Evolutionary conservation across 345 rosid species (phyloP), one percentile per base, ranked within the genome.

Genomic region (Populus nigra): DNA sequence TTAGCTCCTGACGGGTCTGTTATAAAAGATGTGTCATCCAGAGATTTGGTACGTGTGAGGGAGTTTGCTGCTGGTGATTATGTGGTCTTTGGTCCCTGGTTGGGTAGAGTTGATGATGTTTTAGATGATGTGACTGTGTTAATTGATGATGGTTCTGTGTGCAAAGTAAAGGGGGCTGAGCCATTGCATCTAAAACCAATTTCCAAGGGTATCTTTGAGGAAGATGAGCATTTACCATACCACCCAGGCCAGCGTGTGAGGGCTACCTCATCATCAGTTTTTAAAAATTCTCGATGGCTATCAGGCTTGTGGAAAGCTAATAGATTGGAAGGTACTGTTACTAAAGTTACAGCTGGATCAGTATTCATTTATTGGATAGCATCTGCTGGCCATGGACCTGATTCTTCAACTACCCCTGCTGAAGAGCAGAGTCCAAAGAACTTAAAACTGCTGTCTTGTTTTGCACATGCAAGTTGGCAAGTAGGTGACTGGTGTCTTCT

Each of bases 351-450:
- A 4, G 87, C 91, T 29, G 98, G 97, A 67, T 89, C 99, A 25
- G 91, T 90, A 69, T 96, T 92, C 85, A 86, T 94, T 61, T 94
- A 91, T 82, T 96, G 98, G 98, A 92, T 96, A 82, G 95, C 99
- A 70, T 96, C 98, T 67, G 93, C 97, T 86, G 97, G 97, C 71
- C 89, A 85, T 83, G 99, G 97, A 36, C 91, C 93, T 53, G 87
- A 92, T 86, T 92, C 96, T 82, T 89, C 96, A 77, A 91, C 86
- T 68, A 77, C 94, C 76, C 99, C 98, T 77, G 88, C 97, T 49
- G 97, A 92, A 86, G 97, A 96, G 82, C 99, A 94, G 89, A 89
- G 82, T 87, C 97, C 98, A 18, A 90, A 90, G 83, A 87, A 91
- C 81, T 85, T 96, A 79, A 91, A 93, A 84, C 85, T 92, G 83